Percentiles rank a stretch among this genome's conserved stretches.
These are phyloP conservation scores for Eremochloa ophiuroides DNA, from an alignment of 176 grass and related monocot genomes.

Conservation along the genomic window DNA sequence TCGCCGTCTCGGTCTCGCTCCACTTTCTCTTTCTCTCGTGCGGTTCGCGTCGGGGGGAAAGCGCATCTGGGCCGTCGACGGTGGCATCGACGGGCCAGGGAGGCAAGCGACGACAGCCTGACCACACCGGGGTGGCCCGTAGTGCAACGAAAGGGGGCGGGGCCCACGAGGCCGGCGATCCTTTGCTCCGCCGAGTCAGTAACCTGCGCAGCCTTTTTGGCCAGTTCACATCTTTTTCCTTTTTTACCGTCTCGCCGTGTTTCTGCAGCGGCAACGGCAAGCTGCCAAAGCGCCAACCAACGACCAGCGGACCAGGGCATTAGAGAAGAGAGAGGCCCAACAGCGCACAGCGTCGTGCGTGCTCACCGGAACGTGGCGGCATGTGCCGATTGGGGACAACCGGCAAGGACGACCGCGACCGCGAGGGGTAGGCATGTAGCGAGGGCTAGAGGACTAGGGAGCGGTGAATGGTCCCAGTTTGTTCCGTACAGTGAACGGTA, in stretches of 20 bases:
- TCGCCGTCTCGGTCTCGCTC: background rate
- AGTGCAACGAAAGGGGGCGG: background rate
- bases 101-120: background rate
- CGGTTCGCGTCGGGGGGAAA: background rate
- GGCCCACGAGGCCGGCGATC: constrained; percentile 36
- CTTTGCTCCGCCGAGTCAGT: constrained; percentile 18
- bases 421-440: background rate
- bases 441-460: background rate
- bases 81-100: background rate
- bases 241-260: background rate
- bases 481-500: background rate
- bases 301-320: background rate
- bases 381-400: background rate
- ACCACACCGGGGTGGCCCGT: background rate
- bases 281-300: background rate
- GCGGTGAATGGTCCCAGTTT: background rate
- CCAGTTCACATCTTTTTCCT: background rate
- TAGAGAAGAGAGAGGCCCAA: too few relatives aligned
- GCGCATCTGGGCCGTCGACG: background rate
- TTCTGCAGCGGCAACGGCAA: background rate
- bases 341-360: background rate
- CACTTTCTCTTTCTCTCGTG: background rate
- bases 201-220: constrained; percentile 11
- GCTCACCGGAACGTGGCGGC: background rate
- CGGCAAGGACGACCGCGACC: background rate